Base-by-base conservation (phyloP, 371 early-diverging fungal genomes). In the Batkoa obscura region DNA sequence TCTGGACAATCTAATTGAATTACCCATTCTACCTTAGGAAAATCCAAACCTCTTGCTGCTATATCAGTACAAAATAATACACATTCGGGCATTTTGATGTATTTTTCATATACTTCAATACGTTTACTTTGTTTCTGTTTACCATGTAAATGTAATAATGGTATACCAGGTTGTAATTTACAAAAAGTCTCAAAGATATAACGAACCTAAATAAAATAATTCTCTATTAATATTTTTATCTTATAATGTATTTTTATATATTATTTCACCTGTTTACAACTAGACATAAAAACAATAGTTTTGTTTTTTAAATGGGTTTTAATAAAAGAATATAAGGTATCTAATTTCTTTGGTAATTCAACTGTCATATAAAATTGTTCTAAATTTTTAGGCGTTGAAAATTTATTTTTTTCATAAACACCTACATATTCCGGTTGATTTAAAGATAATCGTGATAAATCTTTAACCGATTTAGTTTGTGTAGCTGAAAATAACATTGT, bases 1-100 rank as follows among this genome's bases (percentile, higher is more conserved):
- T 95, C 92, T 35, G 99, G 99, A 59, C 94, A 87, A 69, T 99
- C 99, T 51, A 91, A 68, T 64, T 99, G 98, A 47, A 99, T 70
- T 8, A 99, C 97, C 90, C 94, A 89, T 66, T 97, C 92, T 6
- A 99, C 95, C 8, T 90, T 84, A 8, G 97, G 90, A 66, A 99
- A 97, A 72, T 99, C 99, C 43, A 99, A 72, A 35, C 99, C 99
- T 64, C 94, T 83, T 4, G 94, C 89, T 15, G 95, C 96, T 58
- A 99, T 80, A 67, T 98, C 99, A 0, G 99, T 99, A 58, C 88
- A 84, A 63, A 97, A 83, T 54, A 97, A 60, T 39, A 82, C 81
- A 10, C 81, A 82, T 34, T 76, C 72, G 53, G 79, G 78, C 58
- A 75, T 81, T 5, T 76, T 66, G 3, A 78, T 83, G 62, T 90